These are phyloP conservation scores for Larix kaempferi DNA, from an alignment of 75 land plant genomes.

Conservation along the genomic window DNA sequence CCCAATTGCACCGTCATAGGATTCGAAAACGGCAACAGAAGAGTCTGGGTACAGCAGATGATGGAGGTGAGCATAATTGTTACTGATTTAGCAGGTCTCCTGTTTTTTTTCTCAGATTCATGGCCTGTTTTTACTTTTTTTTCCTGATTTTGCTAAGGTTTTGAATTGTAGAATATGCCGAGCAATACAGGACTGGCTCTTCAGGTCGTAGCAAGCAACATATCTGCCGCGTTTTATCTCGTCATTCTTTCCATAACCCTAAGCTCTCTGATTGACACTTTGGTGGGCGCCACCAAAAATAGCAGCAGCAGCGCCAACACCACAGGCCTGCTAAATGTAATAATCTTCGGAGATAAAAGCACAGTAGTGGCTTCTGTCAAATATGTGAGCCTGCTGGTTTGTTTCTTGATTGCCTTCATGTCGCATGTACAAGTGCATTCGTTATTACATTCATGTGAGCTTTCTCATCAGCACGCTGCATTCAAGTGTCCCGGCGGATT, in stretches of 20 bases:
- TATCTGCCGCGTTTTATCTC: conserved; percentile 61
- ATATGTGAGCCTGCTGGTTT: conserved; percentile 50
- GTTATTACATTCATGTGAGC: conserved; percentile 76
- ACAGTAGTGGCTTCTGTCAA: conserved; percentile 11
- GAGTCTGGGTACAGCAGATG: conserved; percentile 65
- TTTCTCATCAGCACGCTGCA: conserved; percentile 51
- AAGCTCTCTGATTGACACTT: conserved; percentile 66
- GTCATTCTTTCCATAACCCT: conserved; percentile 60
- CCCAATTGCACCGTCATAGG: conserved; percentile 63
- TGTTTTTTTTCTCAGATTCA: background rate
- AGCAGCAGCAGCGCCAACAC: conserved; percentile 6
- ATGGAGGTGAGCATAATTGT: conserved; percentile 45
- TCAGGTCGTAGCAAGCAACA: conserved; percentile 46
- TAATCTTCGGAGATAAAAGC: conserved; percentile 17
- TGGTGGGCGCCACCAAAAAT: conserved; percentile 32
- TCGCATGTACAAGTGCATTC: conserved; percentile 65
- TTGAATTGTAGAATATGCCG: conserved; percentile 29
- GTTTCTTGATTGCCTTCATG: conserved; percentile 73
- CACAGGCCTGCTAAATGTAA: background rate
- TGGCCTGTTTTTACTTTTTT: background rate
- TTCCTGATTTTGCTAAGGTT: no score
- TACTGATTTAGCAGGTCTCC: background rate
- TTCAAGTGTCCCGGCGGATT: conserved; percentile 26
- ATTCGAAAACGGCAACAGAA: conserved; percentile 63
- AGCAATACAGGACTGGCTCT: conserved; percentile 34